Evolutionary conservation across 1,284 basidiomycete genomes (phyloP).

Genomic region (Puccinia polysora): DNA sequence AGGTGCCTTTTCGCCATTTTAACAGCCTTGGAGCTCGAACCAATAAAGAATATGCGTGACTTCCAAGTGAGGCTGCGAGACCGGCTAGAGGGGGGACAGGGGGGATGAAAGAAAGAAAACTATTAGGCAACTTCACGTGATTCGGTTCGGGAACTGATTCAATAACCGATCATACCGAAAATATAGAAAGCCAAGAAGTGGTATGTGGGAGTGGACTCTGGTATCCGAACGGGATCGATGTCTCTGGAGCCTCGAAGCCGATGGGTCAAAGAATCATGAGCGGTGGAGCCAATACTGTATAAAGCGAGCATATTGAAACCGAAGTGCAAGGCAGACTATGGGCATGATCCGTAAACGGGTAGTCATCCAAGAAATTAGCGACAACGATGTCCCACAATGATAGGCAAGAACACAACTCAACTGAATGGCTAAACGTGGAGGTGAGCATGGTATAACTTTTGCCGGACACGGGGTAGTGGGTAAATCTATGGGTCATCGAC

Average conservation of each 20-base stretch:
- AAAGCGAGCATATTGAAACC: constrained; percentile 43
- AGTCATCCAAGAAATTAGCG: neutral
- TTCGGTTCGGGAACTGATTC: too few relatives aligned
- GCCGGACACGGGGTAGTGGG: constrained; percentile 37
- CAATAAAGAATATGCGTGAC: constrained; percentile 37
- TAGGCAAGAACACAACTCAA: constrained; percentile 10
- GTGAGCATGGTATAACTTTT: constrained; percentile 33
- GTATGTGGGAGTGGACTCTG: constrained; percentile 38
- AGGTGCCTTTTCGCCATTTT: constrained; percentile 29
- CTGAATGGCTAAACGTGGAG: constrained; percentile 41
- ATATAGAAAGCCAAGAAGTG: constrained; percentile 41
- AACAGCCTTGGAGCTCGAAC: constrained; percentile 34
- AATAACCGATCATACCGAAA: constrained; percentile 24
- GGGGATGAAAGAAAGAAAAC: neutral
- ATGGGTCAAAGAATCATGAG: constrained; percentile 36
- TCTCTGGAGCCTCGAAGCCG: constrained; percentile 28
- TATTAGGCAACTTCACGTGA: neutral
- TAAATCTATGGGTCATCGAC: constrained; percentile 30
- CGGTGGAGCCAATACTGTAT: constrained; percentile 42
- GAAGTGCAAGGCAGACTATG: constrained; percentile 35
- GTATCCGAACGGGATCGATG: constrained; percentile 30
- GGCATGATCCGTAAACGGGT: too few relatives aligned
- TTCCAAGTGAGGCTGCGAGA: constrained; percentile 20
- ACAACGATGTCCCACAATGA: neutral
- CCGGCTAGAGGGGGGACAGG: constrained; percentile 15